A percentile compares a stretch with the other conserved stretches of the same genome.
These are phyloP conservation scores for Tritrichomonas musculus DNA, from an alignment of 208 protist species.

Conservation along the genomic window DNA sequence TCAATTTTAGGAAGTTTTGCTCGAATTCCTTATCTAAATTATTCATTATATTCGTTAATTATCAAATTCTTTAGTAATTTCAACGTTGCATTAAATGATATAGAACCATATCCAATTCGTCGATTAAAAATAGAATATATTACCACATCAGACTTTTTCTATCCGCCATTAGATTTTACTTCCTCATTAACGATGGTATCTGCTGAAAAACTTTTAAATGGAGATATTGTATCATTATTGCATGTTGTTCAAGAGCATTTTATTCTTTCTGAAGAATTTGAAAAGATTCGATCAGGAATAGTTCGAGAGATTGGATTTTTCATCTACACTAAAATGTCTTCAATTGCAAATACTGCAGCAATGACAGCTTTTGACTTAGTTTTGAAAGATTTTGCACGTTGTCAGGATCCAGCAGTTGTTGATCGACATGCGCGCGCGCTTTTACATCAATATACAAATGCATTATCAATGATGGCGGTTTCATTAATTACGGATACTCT, in stretches of 20 bases:
- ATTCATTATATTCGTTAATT: not conserved
- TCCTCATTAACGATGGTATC: not conserved
- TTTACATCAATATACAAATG: not conserved
- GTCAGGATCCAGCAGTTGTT: not conserved
- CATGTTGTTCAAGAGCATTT: not conserved
- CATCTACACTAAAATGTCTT: not conserved
- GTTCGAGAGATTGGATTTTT: not conserved
- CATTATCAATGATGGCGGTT: not conserved
- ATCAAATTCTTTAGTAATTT: not conserved
- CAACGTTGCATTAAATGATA: not conserved
- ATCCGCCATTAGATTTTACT: slow-evolving; percentile 1
- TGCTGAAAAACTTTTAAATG: not conserved
- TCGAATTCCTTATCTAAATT: not conserved
- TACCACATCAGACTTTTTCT: not conserved
- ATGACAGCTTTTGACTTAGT: not conserved
- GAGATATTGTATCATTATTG: not conserved
- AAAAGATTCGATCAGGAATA: not conserved
- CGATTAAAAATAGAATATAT: not conserved
- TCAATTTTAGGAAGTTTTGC: not conserved
- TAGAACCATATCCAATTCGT: not conserved
- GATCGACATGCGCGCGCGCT: not conserved
- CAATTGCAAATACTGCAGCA: not conserved
- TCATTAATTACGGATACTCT: not conserved
- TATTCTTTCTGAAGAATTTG: not conserved
- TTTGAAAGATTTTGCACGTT: not conserved